Evolutionary conservation across 352 stramenopile genomes (phyloP), one percentile per base, ranked within the genome.

Genomic region (Pythium coloratum): DNA sequence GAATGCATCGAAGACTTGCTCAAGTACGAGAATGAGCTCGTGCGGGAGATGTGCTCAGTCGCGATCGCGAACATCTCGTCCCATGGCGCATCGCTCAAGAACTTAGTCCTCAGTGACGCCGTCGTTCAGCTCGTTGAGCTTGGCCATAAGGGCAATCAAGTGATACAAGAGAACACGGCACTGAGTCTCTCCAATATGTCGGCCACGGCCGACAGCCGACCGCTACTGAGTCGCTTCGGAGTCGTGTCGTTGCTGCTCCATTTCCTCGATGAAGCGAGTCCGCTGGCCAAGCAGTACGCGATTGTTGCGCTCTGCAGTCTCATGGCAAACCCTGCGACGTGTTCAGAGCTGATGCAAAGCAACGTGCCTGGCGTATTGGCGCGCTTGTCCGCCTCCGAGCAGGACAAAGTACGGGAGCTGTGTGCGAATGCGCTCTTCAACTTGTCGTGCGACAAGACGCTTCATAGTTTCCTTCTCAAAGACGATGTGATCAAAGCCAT

Each of bases 381-480:
- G 1, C 74, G 65, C 1, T 67, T 92, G 16, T 77, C 82, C 0
- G 53, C 58, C 14, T 78, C 74, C 1, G 69, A 78, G 12, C 67
- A 82, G 18, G 78, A 91, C 32, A 79, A 80, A 38, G 79, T 91
- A 0, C 78, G 82, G 10, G 87, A 94, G 30, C 70, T 94, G 5
- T 92, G 83, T 30, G 78, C 82, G 12, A 89, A 86, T n/a, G 82
- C 82, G 20, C 71, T 94, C 1, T 91, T 91, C 64, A 95, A 94
- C 36, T 65, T 93, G n/a, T 94, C 85, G 8, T 90, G 84, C 44
- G 82, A 91, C 33, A 84, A 82, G 66, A 80, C 71, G n/a, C 67
- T 91, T 8, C 80, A 90, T 49, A 73, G 55, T 3, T 89, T 86
- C 50, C 38, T 93, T 38, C 64, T 95, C 38, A 86, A 90, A 33